Evolutionary conservation across 331 rosid genomes (phyloP).

Genomic region (Cucumis variabilis): DNA sequence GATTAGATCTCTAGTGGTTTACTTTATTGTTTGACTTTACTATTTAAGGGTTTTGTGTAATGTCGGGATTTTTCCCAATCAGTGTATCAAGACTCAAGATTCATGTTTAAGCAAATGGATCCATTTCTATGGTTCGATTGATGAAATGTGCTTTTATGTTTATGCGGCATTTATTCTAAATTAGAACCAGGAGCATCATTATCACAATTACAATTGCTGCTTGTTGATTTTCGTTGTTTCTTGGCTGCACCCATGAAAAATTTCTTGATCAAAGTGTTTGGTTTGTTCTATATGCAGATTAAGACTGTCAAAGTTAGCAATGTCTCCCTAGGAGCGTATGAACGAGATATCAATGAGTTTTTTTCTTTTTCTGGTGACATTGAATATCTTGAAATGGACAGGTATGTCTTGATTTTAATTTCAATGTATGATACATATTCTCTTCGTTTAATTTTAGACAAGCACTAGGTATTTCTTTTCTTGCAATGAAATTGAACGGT

Average conservation of each 20-base stretch:
- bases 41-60: neutral
- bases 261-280: no score
- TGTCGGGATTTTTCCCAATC: neutral
- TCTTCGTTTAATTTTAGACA: constrained; percentile 29
- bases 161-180: neutral
- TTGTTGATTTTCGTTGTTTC: neutral
- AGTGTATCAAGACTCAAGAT: neutral
- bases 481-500: constrained; percentile 83
- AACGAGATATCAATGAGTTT: constrained; percentile 85
- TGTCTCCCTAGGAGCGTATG: constrained; percentile 94
- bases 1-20: constrained; percentile 29
- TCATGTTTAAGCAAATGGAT: neutral
- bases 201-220: neutral
- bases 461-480: constrained; percentile 15
- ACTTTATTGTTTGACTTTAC: neutral
- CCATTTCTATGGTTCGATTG: neutral
- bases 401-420: constrained; percentile 46
- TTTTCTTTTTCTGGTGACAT: constrained; percentile 96
- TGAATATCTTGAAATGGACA: constrained; percentile 77
- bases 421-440: constrained; percentile 23
- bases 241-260: neutral
- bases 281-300: constrained; percentile 46
- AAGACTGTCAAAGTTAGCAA: constrained; percentile 79
- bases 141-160: constrained; percentile 14
- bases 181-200: neutral